These are phyloP conservation scores for Zygotorulaspora mrakii DNA, from an alignment of 1,139 yeast species.

Conservation along the genomic window DNA sequence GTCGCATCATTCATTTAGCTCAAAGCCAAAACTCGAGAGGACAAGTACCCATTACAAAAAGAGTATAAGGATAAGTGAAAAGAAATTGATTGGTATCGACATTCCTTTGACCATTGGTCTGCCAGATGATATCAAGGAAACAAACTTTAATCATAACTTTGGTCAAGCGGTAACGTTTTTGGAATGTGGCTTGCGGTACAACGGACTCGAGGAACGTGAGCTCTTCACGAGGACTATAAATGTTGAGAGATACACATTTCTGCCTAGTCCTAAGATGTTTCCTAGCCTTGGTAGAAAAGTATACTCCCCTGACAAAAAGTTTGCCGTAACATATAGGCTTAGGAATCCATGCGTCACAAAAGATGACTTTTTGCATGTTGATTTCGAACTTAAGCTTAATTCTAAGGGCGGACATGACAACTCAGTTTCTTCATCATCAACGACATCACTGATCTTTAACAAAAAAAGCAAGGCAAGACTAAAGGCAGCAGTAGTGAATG, in stretches of 20 bases:
- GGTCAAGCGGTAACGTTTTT: conserved; percentile 32
- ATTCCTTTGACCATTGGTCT: conserved; percentile 57
- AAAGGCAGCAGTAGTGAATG: conserved; percentile 46
- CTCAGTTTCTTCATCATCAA: conserved; percentile 4
- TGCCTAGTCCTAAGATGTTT: conserved; percentile 28
- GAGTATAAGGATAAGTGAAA: conserved; percentile 41
- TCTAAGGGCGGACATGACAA: conserved; percentile 17
- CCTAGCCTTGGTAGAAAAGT: conserved; percentile 26
- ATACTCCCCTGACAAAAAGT: conserved; percentile 32
- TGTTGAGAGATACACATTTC: conserved; percentile 32
- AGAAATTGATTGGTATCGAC: conserved; percentile 50
- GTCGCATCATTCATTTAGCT: conserved; percentile 21
- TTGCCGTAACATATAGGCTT: conserved; percentile 24
- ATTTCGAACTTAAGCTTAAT: conserved; percentile 41
- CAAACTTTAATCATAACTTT: conserved; percentile 37
- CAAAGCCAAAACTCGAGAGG: conserved; percentile 46
- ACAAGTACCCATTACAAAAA: conserved; percentile 27
- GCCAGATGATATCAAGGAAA: conserved; percentile 49
- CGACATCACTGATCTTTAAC: conserved; percentile 20
- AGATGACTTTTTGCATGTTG: conserved; percentile 46
- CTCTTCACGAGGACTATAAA: conserved; percentile 30
- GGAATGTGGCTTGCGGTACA: conserved; percentile 31
- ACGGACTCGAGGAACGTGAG: conserved; percentile 15
- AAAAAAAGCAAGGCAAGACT: conserved; percentile 41
- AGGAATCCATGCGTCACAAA: conserved; percentile 40